phyloP scores from a whole-genome alignment of 2,329 filamentous ascomycete genomes.

The Cercospora sesami region DNA sequence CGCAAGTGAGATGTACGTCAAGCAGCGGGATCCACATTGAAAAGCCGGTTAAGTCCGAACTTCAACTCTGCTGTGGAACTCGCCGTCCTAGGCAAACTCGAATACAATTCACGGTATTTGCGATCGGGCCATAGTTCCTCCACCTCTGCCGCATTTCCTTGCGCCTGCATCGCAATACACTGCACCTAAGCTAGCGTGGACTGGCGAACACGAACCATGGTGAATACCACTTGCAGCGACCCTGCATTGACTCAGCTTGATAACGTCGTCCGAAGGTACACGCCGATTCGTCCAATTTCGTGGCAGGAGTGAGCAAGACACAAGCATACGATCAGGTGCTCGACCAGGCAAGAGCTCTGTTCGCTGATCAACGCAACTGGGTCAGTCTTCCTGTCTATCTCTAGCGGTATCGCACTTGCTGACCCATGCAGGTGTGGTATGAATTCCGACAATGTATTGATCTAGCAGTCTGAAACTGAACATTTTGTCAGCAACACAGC shows the following conservation, averaged over 20 bases:
- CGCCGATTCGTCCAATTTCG: conserved; percentile 76
- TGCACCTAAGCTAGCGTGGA: not conserved
- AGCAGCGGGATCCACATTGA: not conserved
- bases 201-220: conserved; percentile 5
- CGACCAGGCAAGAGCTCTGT: conserved; percentile 66
- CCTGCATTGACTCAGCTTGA: conserved; percentile 16
- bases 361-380: conserved; percentile 76
- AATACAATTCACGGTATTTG: not conserved
- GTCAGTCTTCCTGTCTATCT: conserved; percentile 49
- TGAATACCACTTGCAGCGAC: conserved; percentile 9
- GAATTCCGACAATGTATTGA: not conserved
- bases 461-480: not conserved
- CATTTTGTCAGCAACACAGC: conserved; percentile 64
- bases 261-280: conserved; percentile 58
- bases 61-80: not conserved
- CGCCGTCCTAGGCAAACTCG: not conserved
- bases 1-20: not conserved
- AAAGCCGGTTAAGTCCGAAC: conserved; percentile 4
- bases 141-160: not conserved
- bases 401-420: not conserved
- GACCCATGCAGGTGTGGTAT: conserved; percentile 25
- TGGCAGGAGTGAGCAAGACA: conserved; percentile 64
- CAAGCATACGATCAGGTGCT: conserved; percentile 74
- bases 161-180: not conserved
- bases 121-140: not conserved